Conservation (phyloP, 1,139 yeast species). For the Dujonia santamariae region DNA sequence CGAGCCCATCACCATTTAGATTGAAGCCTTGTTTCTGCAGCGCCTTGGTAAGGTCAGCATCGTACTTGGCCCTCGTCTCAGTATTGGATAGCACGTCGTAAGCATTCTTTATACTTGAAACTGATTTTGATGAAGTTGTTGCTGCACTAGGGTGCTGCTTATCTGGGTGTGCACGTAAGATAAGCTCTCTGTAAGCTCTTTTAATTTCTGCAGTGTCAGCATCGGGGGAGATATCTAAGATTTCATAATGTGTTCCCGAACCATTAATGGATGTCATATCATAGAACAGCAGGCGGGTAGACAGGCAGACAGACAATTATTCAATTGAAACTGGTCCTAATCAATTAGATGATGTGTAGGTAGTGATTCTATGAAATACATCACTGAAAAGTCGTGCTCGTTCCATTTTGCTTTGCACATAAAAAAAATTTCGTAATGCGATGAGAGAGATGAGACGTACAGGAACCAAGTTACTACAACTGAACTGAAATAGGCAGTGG, state of each 20-base stretch:
- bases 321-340: no score
- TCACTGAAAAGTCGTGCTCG: no score
- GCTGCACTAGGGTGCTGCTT: constrained; percentile 30
- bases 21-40: constrained; percentile 48
- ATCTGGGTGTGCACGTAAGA: constrained; percentile 77
- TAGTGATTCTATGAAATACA: no score
- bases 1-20: constrained; percentile 64
- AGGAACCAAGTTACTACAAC: no score
- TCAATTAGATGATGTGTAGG: no score
- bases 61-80: constrained; percentile 43
- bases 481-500: no score
- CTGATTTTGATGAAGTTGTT: constrained; percentile 18
- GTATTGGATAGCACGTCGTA: constrained; percentile 49
- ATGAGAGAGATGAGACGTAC: no score
- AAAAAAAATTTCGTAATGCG: constrained; percentile 2
- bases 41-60: constrained; percentile 35
- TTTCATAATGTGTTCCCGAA: constrained; percentile 38
- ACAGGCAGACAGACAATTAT: no score
- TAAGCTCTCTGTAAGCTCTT: constrained; percentile 55
- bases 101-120: constrained; percentile 50
- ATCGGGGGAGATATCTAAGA: constrained; percentile 45
- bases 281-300: no score
- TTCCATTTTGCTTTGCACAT: neutral
- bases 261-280: constrained; percentile 14
- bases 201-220: constrained; percentile 44